Conservation (phyloP, 768 basidiomycete genomes). For the Kwoniella sp. region DNA sequence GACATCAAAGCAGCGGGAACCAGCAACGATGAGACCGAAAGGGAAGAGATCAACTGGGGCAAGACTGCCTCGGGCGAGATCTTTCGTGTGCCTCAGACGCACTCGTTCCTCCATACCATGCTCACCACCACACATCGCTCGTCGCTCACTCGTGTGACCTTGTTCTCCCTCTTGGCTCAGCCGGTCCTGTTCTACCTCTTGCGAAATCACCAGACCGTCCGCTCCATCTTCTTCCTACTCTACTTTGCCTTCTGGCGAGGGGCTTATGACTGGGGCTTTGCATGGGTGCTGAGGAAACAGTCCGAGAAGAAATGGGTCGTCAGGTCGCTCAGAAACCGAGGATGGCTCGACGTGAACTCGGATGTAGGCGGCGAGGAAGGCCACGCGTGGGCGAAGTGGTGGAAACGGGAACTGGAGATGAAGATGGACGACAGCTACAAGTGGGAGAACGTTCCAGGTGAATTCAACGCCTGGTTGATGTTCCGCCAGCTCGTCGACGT, state of each 20-base stretch:
- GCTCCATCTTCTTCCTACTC: constrained; percentile 68
- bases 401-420: constrained; percentile 73
- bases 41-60: constrained; percentile 74
- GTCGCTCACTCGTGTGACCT: constrained; percentile 78
- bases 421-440: constrained; percentile 95
- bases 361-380: constrained; percentile 32
- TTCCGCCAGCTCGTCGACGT: constrained; percentile 95
- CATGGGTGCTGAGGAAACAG: constrained; percentile 89
- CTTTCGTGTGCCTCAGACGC: constrained; percentile 62
- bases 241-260: constrained; percentile 92
- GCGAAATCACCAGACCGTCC: constrained; percentile 50
- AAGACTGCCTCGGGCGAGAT: constrained; percentile 54
- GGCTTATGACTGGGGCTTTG: constrained; percentile 87
- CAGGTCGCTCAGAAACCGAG: constrained; percentile 65
- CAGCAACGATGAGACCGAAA: not conserved
- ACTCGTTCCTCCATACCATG: constrained; percentile 38
- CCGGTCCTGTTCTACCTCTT: constrained; percentile 65
- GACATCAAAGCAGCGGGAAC: not conserved
- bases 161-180: constrained; percentile 73
- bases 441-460: constrained; percentile 85
- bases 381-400: constrained; percentile 68
- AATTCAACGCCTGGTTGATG: constrained; percentile 94
- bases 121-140: constrained; percentile 38
- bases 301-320: constrained; percentile 96
- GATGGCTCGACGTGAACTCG: constrained; percentile 71